Evolutionary conservation across 163 green algal species (phyloP), one percentile per base, ranked within the genome.

Genomic region (Chlamydomonas reinhardtii): DNA sequence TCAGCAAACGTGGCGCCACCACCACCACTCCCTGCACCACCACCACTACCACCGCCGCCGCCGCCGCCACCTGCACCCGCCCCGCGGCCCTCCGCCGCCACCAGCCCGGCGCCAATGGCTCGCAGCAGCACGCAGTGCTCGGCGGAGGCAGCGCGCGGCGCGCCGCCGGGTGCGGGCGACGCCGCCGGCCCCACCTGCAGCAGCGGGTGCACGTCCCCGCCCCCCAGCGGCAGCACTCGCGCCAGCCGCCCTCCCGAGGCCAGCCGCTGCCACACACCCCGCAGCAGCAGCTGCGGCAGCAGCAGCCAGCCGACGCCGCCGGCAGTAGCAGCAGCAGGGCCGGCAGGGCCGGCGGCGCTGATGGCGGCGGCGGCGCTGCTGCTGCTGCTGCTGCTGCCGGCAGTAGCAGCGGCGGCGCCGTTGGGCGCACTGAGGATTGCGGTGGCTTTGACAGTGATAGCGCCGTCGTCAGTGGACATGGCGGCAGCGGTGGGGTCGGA

Each of bases 211-310:
- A 82, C 29, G 59, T 62, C 59, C 15, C 54, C 74, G 34, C 17
- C 6, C 11, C 74, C 74, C 74, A 82, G 54, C 24, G 74, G 74
- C 74, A 82, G 74, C 74, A 82, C 74, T 14, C 37, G 34, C 27
- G 22, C 34, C 56, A 82, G 29, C 9, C 34, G 32, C 59, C 29
- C 20, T 8, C 74, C 56, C 11, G 39, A 66, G 19, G 59, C 27
- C 59, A 82, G 43, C 32, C 20, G 27, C 61, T 72, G 74, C 74
- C 74, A 82, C 34, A 27, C 32, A 20, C 56, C 32, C 59, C 74
- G 56, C 74, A 72, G 11, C 56, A 14, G 19, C 56, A 12, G 20
- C 19, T n/a, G n/a, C n/a, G n/a, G n/a, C n/a, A n/a, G n/a, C n/a
- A n/a, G n/a, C n/a, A n/a, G n/a, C n/a, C n/a, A n/a, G n/a, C n/a